Evolutionary conservation across 768 basidiomycete species (phyloP).

Genomic region (Leccinum sublutescens): DNA sequence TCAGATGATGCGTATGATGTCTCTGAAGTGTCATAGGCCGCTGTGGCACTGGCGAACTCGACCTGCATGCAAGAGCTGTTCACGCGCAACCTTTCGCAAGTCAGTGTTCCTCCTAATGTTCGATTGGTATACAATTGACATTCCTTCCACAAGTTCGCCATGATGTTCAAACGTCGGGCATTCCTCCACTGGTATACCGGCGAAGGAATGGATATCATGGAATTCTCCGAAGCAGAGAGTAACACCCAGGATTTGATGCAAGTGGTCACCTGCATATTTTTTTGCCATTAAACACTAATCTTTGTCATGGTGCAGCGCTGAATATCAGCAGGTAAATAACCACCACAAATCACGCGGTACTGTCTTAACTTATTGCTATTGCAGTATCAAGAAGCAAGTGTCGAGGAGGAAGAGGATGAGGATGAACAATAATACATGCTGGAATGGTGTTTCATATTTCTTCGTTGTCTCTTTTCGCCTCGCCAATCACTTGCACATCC

Average conservation of each 20-base stretch:
- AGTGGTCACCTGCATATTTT: conserved; percentile 30
- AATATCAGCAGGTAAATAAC: conserved; percentile 76
- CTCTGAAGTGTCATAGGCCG: conserved; percentile 45
- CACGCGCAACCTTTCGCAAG: conserved; percentile 64
- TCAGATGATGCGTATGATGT: background rate
- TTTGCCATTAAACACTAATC: conserved; percentile 4
- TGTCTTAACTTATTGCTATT: background rate
- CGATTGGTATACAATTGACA: conserved; percentile 2
- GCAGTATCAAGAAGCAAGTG: conserved; percentile 61
- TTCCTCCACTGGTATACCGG: conserved; percentile 91
- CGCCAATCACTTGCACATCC: conserved; percentile 2
- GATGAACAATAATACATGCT: conserved; percentile 31
- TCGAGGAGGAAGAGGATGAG: conserved; percentile 39
- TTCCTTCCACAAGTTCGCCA: conserved; percentile 50
- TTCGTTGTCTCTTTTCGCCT: background rate
- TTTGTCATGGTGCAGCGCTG: conserved; percentile 51
- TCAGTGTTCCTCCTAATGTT: conserved; percentile 26
- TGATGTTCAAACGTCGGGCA: conserved; percentile 82
- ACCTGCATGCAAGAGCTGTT: conserved; percentile 87
- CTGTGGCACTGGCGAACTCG: conserved; percentile 71
- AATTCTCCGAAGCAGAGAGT: conserved; percentile 87
- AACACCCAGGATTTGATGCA: conserved; percentile 80
- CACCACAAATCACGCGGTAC: background rate
- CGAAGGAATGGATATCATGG: conserved; percentile 85
- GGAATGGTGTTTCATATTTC: background rate